Percentiles rank a stretch among this genome's conserved stretches.
phyloP scores from a whole-genome alignment of 345 rosid genomes.

The Adansonia digitata region DNA sequence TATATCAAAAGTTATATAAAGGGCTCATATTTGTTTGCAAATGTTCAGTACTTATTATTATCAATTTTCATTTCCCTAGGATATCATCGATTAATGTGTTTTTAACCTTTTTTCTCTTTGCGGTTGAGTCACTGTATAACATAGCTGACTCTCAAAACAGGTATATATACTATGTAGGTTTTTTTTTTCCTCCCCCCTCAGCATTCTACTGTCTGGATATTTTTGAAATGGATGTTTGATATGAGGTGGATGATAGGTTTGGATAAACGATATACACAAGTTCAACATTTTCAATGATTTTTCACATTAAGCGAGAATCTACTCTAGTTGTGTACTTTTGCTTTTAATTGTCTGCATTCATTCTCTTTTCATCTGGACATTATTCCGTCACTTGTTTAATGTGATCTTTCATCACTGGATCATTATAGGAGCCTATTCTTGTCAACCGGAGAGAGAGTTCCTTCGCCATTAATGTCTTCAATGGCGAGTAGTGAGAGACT shows the following conservation, averaged over 20 bases:
- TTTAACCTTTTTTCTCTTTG: background rate
- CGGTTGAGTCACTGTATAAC: background rate
- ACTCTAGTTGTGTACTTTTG: background rate
- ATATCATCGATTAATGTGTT: background rate
- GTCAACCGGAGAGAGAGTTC: background rate
- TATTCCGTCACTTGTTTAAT: background rate
- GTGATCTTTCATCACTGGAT: background rate
- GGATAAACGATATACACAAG: background rate
- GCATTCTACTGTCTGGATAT: background rate
- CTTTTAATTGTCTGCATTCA: background rate
- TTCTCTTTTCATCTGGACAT: background rate
- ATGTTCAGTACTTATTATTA: background rate
- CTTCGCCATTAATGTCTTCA: background rate
- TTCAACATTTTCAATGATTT: background rate
- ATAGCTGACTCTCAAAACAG: background rate
- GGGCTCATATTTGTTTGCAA: background rate
- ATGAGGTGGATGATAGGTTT: background rate
- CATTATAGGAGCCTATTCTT: background rate
- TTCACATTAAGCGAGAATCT: background rate
- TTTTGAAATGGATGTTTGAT: background rate
- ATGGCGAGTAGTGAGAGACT: background rate
- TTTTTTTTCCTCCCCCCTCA: no score
- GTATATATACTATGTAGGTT: background rate
- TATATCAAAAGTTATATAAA: conserved; percentile 12
- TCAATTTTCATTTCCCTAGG: background rate